Conservation (phyloP, 2,329 filamentous ascomycete genomes). For the Ophiocordyceps australis region DNA sequence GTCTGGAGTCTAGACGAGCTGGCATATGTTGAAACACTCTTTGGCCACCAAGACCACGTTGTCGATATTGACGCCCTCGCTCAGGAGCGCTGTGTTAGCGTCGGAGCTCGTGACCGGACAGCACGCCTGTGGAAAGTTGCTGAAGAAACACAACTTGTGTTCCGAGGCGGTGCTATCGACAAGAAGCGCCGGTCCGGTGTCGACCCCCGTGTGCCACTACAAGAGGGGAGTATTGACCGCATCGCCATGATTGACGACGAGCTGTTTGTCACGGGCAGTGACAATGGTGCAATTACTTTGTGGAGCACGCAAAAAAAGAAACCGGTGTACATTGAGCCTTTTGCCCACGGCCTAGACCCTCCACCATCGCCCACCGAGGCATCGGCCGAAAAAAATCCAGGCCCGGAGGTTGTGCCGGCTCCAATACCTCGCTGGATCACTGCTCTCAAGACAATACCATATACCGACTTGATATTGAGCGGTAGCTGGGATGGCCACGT, state of each 20-base stretch:
- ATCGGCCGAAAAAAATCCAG: slow-evolving; percentile 52
- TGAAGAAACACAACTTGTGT: slow-evolving; percentile 89
- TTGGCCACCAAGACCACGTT: slow-evolving; percentile 87
- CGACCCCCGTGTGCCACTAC: slow-evolving; percentile 34
- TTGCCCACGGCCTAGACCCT: slow-evolving; percentile 74
- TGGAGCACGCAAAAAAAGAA: slow-evolving; percentile 95
- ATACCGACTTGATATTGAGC: slow-evolving; percentile 75
- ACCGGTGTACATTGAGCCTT: slow-evolving; percentile 58
- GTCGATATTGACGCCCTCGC: slow-evolving; percentile 68
- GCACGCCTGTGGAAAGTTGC: slow-evolving; percentile 91
- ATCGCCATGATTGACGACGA: slow-evolving; percentile 79
- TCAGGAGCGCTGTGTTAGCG: slow-evolving; percentile 77
- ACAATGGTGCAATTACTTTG: slow-evolving; percentile 72
- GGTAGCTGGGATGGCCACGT: slow-evolving; percentile 86
- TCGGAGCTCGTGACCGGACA: slow-evolving; percentile 79
- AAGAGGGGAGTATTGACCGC: slow-evolving; percentile 77
- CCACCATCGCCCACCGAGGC: slow-evolving; percentile 47
- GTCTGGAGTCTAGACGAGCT: slow-evolving; percentile 86
- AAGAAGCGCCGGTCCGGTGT: slow-evolving; percentile 25
- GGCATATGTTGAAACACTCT: slow-evolving; percentile 88
- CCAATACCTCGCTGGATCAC: slow-evolving; percentile 79
- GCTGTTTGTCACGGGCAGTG: slow-evolving; percentile 81
- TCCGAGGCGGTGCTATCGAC: slow-evolving; percentile 60
- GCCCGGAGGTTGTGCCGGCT: slow-evolving; percentile 37
- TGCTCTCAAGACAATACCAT: slow-evolving; percentile 69